phyloP scores from a whole-genome alignment of 805 yeast genomes.

The Metschnikowia cerradonensis region DNA sequence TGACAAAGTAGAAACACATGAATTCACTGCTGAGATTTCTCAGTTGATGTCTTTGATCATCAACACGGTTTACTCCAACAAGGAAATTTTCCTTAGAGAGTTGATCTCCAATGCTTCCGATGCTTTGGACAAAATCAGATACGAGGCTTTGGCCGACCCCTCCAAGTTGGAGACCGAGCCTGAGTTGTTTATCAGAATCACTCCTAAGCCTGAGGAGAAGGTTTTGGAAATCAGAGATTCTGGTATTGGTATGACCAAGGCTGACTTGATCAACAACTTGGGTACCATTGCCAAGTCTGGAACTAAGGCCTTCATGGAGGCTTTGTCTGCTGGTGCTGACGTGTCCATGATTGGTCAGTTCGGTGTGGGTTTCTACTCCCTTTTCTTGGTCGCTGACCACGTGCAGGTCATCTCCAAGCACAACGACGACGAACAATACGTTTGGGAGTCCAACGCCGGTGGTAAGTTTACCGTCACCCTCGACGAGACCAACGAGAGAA shows the following conservation, averaged over 20 bases:
- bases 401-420: constrained; percentile 98
- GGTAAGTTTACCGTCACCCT: constrained; percentile 96
- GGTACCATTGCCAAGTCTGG: constrained; percentile 99
- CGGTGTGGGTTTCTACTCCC: constrained; percentile 99
- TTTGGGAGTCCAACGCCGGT: constrained; percentile 99
- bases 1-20: constrained; percentile 72
- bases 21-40: constrained; percentile 99
- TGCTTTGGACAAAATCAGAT: constrained; percentile 98
- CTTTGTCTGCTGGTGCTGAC: constrained; percentile 98
- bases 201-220: constrained; percentile 93
- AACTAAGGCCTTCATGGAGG: constrained; percentile 99
- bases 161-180: constrained; percentile 91
- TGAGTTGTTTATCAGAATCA: constrained; percentile 93
- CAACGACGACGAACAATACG: constrained; percentile 98
- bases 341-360: constrained; percentile 99
- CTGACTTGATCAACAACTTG: constrained; percentile 96
- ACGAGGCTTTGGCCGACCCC: constrained; percentile 92
- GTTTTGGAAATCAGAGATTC: constrained; percentile 96
- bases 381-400: constrained; percentile 97
- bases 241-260: constrained; percentile 99
- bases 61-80: constrained; percentile 99
- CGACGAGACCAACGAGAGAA: constrained; percentile 80
- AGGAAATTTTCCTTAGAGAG: constrained; percentile 98
- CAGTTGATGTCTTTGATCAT: constrained; percentile 99
- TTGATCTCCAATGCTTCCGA: constrained; percentile 98